Evolutionary conservation across 2,329 filamentous ascomycete species (phyloP), one percentile per base, ranked within the genome.

Genomic region (Alternaria triticimaculans): DNA sequence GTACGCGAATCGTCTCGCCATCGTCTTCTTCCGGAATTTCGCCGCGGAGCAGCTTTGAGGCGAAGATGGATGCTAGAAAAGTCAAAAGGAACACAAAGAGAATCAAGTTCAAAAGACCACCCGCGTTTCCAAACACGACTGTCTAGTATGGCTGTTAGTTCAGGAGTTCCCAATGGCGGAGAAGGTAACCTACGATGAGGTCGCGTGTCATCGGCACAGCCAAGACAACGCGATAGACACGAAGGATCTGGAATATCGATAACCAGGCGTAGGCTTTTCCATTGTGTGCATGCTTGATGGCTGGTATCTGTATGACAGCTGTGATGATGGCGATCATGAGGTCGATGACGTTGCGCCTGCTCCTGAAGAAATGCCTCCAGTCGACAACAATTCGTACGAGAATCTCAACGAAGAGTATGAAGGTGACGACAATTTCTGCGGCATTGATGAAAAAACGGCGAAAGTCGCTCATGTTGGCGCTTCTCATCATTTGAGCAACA

Each of bases 41-140:
- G 28, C 94, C 94, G 37, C 96, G 90, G 75, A 99, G 97, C 5
- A 99, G 88, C 78, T 99, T 95, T 1, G 92, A 89, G 7, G 96
- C 96, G 72, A 99, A 94, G 62, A 99, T 97, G 4, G 96, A 91
- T 71, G 94, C 92, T 49, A 99, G 85, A 75, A 97, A 98, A 0
- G 94, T 97, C 75, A 97, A 92, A 55, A 99, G 85, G 76, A 98
- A 97, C 74, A 99, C 94, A 78, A 99, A 99, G 18, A 98, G 84
- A 82, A 99, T 96, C 65, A 99, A 84, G 76, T 99, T 99, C 43
- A 92, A 87, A 65, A 99, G 90, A 92, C 96, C 96, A 48, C 90
- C 88, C 5, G 94, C 91, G 77, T 98, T 98, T 65, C 96, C 92
- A 64, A 99, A 86, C 3, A 99, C 96, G 33, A 96, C 86, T 69